These are phyloP conservation scores for Waltiozyma sp. DNA, from an alignment of 1,139 yeast genomes.

Conservation along the genomic window DNA sequence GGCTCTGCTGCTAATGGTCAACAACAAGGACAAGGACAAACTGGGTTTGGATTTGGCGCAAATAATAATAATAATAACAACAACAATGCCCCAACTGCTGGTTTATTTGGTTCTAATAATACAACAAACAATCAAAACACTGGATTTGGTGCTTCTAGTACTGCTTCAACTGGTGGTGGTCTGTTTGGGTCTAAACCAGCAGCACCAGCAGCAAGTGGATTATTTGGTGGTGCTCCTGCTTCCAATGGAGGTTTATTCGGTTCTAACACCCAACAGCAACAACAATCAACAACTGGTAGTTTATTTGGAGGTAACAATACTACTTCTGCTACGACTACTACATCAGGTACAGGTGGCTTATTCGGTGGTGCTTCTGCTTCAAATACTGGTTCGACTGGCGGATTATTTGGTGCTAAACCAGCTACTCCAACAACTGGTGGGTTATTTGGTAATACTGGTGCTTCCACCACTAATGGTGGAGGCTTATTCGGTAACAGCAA, in stretches of 20 bases:
- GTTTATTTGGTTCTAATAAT: constrained; percentile 18
- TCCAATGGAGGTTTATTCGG: constrained; percentile 13
- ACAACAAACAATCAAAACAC: constrained; percentile 1
- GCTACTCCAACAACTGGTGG: constrained; percentile 15
- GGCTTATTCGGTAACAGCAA: constrained; percentile 6
- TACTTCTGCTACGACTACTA: not conserved
- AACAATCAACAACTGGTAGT: constrained; percentile 11
- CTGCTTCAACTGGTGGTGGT: constrained; percentile 12
- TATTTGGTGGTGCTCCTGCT: constrained; percentile 15
- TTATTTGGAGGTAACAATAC: constrained; percentile 9
- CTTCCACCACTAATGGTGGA: constrained; percentile 11
- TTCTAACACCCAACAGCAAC: constrained; percentile 1
- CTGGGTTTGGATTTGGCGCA: not conserved
- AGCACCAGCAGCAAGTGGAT: constrained; percentile 10
- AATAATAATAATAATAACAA: constrained; percentile 8
- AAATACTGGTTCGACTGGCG: not conserved
- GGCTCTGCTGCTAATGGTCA: not conserved
- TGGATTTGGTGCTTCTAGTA: not conserved
- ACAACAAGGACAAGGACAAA: not conserved
- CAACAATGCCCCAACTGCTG: constrained; percentile 10
- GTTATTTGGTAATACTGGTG: constrained; percentile 13
- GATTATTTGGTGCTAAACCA: constrained; percentile 2
- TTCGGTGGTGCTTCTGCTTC: constrained; percentile 17
- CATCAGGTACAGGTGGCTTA: constrained; percentile 20
- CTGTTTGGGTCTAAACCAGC: constrained; percentile 16